A percentile compares a stretch with the other conserved stretches of the same genome.
Evolutionary conservation across 1,284 basidiomycete genomes (phyloP).

Genomic region (Trichosporon sp.): DNA sequence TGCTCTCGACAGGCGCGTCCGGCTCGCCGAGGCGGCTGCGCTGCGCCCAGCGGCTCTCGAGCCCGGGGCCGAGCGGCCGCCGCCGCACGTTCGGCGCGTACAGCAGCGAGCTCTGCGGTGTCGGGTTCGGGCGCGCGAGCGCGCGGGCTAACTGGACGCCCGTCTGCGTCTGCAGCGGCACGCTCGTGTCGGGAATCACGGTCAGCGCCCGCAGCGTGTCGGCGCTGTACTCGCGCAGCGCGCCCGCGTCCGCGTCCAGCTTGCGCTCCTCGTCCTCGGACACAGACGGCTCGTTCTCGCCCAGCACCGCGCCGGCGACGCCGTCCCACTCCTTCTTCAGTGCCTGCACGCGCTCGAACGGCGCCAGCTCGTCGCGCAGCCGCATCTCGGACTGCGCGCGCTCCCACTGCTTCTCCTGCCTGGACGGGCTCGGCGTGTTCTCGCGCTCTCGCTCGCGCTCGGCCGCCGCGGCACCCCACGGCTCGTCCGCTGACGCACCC

Average conservation of each 20-base stretch:
- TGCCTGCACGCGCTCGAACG: conserved; percentile 34
- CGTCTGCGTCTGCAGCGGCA: conserved; percentile 41
- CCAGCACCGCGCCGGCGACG: conserved; percentile 28
- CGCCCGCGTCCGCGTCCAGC: conserved; percentile 26
- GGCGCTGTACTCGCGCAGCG: conserved; percentile 19
- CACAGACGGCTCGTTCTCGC: conserved; percentile 22
- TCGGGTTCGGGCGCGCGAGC: conserved; percentile 38
- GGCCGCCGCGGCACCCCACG: not conserved
- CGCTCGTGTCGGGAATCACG: conserved; percentile 35
- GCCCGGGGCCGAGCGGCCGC: conserved; percentile 13
- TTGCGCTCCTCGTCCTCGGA: conserved; percentile 28
- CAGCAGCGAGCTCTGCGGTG: conserved; percentile 39
- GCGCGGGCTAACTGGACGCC: conserved; percentile 37
- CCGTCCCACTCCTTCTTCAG: conserved; percentile 41
- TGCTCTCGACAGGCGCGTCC: conserved; percentile 22
- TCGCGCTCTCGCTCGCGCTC: not conserved
- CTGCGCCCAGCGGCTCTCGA: conserved; percentile 33
- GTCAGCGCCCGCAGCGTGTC: conserved; percentile 31
- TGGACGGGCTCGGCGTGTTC: conserved; percentile 1
- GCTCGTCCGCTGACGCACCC: not conserved
- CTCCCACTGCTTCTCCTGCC: conserved; percentile 40
- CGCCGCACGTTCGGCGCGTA: conserved; percentile 18
- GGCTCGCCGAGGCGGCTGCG: conserved; percentile 45
- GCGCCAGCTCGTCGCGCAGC: conserved; percentile 35
- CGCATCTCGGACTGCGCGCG: conserved; percentile 35